These are phyloP conservation scores for Trichophyton schoenleinii DNA, from an alignment of 2,329 filamentous ascomycete species.

Conservation along the genomic window DNA sequence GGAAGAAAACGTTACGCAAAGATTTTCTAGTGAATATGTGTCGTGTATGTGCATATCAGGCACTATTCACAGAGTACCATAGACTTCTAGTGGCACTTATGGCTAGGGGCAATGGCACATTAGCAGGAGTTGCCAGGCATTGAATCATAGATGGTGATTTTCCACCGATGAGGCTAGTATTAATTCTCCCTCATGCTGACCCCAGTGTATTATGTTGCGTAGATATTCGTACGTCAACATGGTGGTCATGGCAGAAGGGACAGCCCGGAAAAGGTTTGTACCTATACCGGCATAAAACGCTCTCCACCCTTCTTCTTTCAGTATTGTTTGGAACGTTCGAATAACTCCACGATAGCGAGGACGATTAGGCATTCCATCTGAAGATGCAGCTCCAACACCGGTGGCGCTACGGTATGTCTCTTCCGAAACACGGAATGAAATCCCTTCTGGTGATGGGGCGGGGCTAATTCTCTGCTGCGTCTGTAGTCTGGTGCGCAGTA, in stretches of 20 bases:
- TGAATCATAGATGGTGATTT: not conserved
- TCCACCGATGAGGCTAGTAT: not conserved
- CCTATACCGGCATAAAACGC: slow-evolving; percentile 97
- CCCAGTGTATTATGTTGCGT: slow-evolving; percentile 40
- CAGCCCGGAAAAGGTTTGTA: slow-evolving; percentile 90
- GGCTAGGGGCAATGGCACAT: not conserved
- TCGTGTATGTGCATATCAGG: not conserved
- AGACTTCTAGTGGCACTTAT: not conserved
- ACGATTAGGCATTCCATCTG: slow-evolving; percentile 45
- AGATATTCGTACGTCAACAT: slow-evolving; percentile 92
- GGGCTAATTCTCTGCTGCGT: slow-evolving; percentile 65
- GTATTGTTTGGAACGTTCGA: slow-evolving; percentile 70
- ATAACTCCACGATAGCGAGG: slow-evolving; percentile 62
- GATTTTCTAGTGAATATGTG: not conserved
- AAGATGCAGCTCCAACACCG: slow-evolving; percentile 33
- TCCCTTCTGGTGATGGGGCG: slow-evolving; percentile 37
- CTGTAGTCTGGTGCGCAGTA: slow-evolving; percentile 82
- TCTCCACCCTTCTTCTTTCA: slow-evolving; percentile 84
- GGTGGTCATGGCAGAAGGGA: slow-evolving; percentile 90
- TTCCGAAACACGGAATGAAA: slow-evolving; percentile 35
- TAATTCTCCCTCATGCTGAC: slow-evolving; percentile 41
- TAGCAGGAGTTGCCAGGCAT: not conserved
- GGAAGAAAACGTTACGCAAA: not conserved
- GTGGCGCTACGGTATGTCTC: slow-evolving; percentile 36
- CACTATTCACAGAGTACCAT: not conserved